Percentiles rank a stretch among this genome's conserved stretches.
Evolutionary conservation across 2,329 filamentous ascomycete genomes (phyloP).

Genomic region (Hysterium pulicare): DNA sequence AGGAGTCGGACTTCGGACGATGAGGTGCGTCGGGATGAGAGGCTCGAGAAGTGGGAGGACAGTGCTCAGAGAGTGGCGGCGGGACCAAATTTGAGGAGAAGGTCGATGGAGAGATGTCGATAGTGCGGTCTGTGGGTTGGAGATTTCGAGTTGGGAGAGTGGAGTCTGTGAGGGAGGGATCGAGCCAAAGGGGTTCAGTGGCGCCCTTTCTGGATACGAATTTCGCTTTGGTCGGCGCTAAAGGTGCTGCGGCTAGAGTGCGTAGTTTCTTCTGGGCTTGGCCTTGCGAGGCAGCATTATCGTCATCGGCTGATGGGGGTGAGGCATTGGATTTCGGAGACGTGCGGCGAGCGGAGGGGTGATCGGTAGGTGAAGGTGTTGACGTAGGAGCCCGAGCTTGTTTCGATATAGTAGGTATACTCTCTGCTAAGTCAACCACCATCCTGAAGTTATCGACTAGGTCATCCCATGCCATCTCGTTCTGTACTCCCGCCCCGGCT

Average conservation of each 20-base stretch:
- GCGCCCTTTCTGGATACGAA: no score
- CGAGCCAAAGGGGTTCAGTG: no score
- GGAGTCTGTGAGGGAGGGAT: neutral
- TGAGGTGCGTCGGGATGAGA: neutral
- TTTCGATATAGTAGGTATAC: slow-evolving; percentile 20
- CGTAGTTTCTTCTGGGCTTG: no score
- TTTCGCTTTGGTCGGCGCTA: no score
- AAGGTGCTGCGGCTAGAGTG: no score
- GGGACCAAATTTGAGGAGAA: neutral
- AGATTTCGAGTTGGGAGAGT: no score
- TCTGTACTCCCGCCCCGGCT: slow-evolving; percentile 12
- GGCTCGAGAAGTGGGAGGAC: neutral
- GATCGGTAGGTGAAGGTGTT: slow-evolving; percentile 9
- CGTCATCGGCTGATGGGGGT: no score
- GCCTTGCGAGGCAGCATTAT: no score
- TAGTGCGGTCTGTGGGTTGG: neutral
- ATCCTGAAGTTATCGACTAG: slow-evolving; percentile 20
- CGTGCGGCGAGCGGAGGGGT: slow-evolving; percentile 6
- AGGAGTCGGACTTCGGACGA: neutral
- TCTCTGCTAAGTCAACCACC: slow-evolving; percentile 25
- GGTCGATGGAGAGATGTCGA: neutral
- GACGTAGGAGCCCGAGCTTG: slow-evolving; percentile 8
- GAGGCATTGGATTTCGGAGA: no score
- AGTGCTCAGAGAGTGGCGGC: neutral
- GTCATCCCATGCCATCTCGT: slow-evolving; percentile 23